Conservation (phyloP, 305 asterid genomes). For the Stenogyne calaminthoides region DNA sequence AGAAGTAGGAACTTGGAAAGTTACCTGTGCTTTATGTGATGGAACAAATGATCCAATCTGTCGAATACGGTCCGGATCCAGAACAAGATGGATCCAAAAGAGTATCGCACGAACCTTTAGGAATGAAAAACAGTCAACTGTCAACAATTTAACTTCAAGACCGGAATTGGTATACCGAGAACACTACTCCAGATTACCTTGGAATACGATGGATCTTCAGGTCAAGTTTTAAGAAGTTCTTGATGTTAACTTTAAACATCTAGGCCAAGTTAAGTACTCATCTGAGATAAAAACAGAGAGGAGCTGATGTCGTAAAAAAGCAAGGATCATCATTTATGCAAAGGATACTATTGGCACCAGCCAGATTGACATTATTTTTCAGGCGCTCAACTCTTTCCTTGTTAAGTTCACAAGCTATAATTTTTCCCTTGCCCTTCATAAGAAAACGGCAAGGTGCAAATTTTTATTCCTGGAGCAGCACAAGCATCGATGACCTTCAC, state of each 20-base stretch:
- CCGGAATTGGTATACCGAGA: background rate
- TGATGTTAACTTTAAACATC: slow-evolving; percentile 72
- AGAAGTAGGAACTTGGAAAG: background rate
- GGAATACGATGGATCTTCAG: slow-evolving; percentile 62
- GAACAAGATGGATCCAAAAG: slow-evolving; percentile 95
- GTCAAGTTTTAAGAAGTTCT: slow-evolving; percentile 74
- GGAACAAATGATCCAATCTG: slow-evolving; percentile 89
- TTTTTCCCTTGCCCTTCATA: slow-evolving; percentile 79
- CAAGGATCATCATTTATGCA: background rate
- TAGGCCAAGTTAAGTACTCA: slow-evolving; percentile 63
- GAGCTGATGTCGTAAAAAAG: background rate
- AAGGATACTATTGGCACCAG: slow-evolving; percentile 93
- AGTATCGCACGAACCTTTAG: slow-evolving; percentile 84
- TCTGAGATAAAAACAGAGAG: background rate
- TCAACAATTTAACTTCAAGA: slow-evolving; percentile 4
- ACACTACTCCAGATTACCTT: slow-evolving; percentile 46
- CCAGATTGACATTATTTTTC: slow-evolving; percentile 56
- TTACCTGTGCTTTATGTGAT: slow-evolving; percentile 71
- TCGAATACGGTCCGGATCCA: slow-evolving; percentile 86
- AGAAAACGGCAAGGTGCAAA: slow-evolving; percentile 87
- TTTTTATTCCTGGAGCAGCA: slow-evolving; percentile 98
- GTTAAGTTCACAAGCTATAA: slow-evolving; percentile 92
- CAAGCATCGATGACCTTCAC: slow-evolving; percentile 96
- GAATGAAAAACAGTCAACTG: background rate
- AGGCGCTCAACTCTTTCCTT: slow-evolving; percentile 69